Conservation (phyloP, 2,329 filamentous ascomycete species). For the Stemphylium beticola region DNA sequence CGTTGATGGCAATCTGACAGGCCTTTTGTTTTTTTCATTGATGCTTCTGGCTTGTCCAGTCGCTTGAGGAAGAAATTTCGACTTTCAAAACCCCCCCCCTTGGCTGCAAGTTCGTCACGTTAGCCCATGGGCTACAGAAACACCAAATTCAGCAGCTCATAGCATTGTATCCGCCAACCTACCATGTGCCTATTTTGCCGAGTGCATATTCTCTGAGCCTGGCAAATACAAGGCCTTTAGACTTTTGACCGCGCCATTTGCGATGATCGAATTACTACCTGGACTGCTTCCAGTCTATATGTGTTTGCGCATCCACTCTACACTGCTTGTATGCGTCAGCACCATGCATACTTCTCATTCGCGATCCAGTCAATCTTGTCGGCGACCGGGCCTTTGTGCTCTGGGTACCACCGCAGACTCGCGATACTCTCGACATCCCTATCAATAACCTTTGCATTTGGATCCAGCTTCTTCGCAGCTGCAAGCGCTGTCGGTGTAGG, state of each 20-base stretch:
- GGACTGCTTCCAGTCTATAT: too few relatives aligned
- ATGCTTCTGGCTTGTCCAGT: conserved; percentile 39
- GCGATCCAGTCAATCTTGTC: conserved; percentile 71
- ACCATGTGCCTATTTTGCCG: too few relatives aligned
- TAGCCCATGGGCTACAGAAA: not conserved
- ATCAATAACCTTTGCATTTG: conserved; percentile 57
- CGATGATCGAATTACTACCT: too few relatives aligned
- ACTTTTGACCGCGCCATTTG: too few relatives aligned
- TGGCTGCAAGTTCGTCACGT: too few relatives aligned
- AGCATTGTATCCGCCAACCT: too few relatives aligned
- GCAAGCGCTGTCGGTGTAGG: conserved; percentile 62
- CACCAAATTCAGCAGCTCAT: too few relatives aligned
- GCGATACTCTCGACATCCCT: conserved; percentile 72
- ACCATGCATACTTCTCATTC: conserved; percentile 82
- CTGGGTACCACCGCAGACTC: conserved; percentile 71
- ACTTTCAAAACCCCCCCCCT: too few relatives aligned
- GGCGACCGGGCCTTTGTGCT: conserved; percentile 51
- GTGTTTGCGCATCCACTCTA: not conserved
- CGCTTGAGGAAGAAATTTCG: conserved; percentile 37
- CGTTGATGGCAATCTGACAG: conserved; percentile 87
- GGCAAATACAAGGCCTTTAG: too few relatives aligned
- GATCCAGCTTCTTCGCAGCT: conserved; percentile 55
- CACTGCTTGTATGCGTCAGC: conserved; percentile 51
- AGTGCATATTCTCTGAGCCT: too few relatives aligned
- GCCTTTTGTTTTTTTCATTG: conserved; percentile 51